Conservation (phyloP, 2,329 filamentous ascomycete genomes). For the Ceratocystiopsis sp. region DNA sequence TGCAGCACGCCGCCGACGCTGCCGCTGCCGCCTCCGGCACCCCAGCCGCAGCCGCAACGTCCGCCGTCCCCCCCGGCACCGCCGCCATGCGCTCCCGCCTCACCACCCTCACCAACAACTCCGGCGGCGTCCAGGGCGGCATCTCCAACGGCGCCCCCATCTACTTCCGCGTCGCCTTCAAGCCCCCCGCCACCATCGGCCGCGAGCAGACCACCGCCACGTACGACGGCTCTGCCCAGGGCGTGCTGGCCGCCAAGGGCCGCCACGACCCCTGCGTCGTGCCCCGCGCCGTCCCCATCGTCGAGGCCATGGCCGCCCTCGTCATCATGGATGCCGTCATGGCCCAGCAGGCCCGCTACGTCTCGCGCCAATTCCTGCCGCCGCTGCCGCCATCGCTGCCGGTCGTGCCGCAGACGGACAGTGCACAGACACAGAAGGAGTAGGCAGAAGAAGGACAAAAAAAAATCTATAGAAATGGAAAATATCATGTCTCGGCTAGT, state of each 20-base stretch:
- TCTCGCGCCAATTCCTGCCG: slow-evolving; percentile 27
- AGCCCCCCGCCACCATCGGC: slow-evolving; percentile 84
- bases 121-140: slow-evolving; percentile 84
- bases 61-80: slow-evolving; percentile 23
- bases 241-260: slow-evolving; percentile 77
- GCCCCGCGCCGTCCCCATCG: slow-evolving; percentile 70
- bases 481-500: background rate
- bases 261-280: slow-evolving; percentile 90
- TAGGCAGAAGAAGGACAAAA: background rate
- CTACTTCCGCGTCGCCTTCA: slow-evolving; percentile 92
- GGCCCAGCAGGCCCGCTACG: slow-evolving; percentile 53
- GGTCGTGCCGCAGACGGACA: too few species aligned
- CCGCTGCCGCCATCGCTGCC: slow-evolving; percentile 13
- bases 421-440: background rate
- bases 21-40: slow-evolving; percentile 6
- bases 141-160: slow-evolving; percentile 88
- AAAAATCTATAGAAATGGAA: background rate
- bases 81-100: slow-evolving; percentile 42
- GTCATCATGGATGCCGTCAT: slow-evolving; percentile 76
- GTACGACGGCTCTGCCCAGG: slow-evolving; percentile 55
- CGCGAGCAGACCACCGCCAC: slow-evolving; percentile 71
- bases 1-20: slow-evolving; percentile 9
- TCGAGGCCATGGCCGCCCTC: slow-evolving; percentile 81
- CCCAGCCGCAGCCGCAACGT: slow-evolving; percentile 11
- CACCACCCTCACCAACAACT: slow-evolving; percentile 85